Evolutionary conservation across 2,329 filamentous ascomycete species (phyloP).

Genomic region (Trichoderma sp.): DNA sequence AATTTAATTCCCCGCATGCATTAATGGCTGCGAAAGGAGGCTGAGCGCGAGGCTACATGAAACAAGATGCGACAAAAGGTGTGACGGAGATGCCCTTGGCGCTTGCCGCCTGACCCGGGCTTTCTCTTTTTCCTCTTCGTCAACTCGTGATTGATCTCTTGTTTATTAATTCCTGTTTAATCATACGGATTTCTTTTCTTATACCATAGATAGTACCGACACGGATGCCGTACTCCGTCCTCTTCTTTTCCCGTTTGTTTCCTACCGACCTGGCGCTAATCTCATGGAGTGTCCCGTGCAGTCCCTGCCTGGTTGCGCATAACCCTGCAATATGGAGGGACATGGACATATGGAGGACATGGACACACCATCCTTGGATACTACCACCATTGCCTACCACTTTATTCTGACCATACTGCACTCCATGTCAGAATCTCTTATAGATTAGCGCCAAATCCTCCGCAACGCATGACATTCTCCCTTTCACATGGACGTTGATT

Average conservation of each 20-base stretch:
- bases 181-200: not conserved
- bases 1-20: not conserved
- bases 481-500: not conserved
- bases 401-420: not conserved
- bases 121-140: not conserved
- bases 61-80: constrained; percentile 20
- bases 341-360: not conserved
- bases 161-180: not conserved
- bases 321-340: not conserved
- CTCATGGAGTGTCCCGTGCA: constrained; percentile 1
- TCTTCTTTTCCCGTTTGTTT: not conserved
- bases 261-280: not conserved
- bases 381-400: not conserved
- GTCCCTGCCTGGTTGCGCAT: not conserved
- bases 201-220: no score
- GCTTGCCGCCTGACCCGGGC: constrained; percentile 11
- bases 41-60: constrained; percentile 17
- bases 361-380: not conserved
- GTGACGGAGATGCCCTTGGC: constrained; percentile 16
- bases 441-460: not conserved
- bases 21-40: not conserved
- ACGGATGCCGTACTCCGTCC: no score
- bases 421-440: not conserved
- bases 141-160: not conserved
- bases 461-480: not conserved